Evolutionary conservation across 176 grass and related monocot species (phyloP).

Genomic region (Musa beccarii): DNA sequence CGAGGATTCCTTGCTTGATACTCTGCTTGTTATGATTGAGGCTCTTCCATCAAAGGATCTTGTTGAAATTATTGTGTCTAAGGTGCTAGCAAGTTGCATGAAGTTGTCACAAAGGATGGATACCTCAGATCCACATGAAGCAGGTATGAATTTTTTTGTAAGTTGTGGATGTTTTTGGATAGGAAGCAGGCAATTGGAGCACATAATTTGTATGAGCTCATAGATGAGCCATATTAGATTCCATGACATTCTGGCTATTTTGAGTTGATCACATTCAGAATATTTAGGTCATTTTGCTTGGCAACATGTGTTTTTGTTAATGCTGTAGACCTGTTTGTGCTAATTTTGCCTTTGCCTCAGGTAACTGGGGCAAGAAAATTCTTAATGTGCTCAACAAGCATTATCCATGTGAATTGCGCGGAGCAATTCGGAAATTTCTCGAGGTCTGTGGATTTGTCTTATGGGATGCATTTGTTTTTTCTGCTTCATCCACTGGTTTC

Average conservation of each 20-base stretch:
- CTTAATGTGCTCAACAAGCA: slow-evolving; percentile 42
- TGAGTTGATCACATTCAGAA: background rate
- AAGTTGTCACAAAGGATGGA: slow-evolving; percentile 37
- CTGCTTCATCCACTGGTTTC: slow-evolving; percentile 1
- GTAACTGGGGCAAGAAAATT: slow-evolving; percentile 56
- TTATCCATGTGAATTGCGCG: slow-evolving; percentile 51
- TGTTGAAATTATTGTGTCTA: slow-evolving; percentile 51
- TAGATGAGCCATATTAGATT: background rate
- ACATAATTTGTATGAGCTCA: too few species aligned
- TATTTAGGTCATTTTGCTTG: background rate
- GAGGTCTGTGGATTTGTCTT: slow-evolving; percentile 45
- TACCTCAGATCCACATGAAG: slow-evolving; percentile 30
- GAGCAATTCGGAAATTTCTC: slow-evolving; percentile 65
- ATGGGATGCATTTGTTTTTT: background rate
- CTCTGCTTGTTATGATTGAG: slow-evolving; percentile 50
- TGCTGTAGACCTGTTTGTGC: background rate
- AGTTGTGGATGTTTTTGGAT: background rate
- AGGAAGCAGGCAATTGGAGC: background rate
- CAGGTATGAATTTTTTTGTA: slow-evolving; percentile 25
- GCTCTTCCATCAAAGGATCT: slow-evolving; percentile 41
- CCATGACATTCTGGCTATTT: background rate
- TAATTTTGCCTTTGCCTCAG: slow-evolving; percentile 27
- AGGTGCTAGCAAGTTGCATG: slow-evolving; percentile 44
- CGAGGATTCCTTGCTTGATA: slow-evolving; percentile 37
- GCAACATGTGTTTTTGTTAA: background rate